These are phyloP conservation scores for Acanthamoeba polyphaga DNA, from an alignment of 208 protist genomes.

Conservation along the genomic window DNA sequence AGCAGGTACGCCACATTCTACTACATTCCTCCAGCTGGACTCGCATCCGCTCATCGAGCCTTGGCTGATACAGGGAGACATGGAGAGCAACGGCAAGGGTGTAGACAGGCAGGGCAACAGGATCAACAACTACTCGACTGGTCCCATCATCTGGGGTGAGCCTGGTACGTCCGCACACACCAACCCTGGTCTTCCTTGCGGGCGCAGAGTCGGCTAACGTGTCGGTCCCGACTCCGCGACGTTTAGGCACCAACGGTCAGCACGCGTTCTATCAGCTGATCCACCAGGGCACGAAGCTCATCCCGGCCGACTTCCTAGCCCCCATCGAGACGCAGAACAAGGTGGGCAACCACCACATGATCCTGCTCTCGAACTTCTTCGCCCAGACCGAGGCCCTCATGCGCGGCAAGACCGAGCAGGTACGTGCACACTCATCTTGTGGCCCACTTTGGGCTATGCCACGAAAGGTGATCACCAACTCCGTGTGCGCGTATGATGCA, in stretches of 20 bases:
- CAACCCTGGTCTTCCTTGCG: background rate
- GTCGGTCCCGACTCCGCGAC: background rate
- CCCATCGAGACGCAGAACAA: slow-evolving; percentile 94
- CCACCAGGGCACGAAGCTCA: slow-evolving; percentile 97
- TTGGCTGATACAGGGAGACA: slow-evolving; percentile 84
- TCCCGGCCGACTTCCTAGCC: slow-evolving; percentile 97
- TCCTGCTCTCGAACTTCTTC: slow-evolving; percentile 97
- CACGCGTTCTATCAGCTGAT: slow-evolving; percentile 98
- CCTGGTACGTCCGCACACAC: slow-evolving; percentile 92
- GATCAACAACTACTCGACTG: slow-evolving; percentile 92
- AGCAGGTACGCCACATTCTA: too few species aligned
- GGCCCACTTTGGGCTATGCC: too few species aligned
- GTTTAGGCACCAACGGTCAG: slow-evolving; percentile 88
- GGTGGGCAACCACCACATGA: slow-evolving; percentile 96
- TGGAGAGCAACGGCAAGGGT: slow-evolving; percentile 98
- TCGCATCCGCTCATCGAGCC: background rate
- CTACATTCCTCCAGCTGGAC: too few species aligned
- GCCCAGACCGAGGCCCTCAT: slow-evolving; percentile 98
- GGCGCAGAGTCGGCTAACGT: background rate
- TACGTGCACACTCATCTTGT: slow-evolving; percentile 66
- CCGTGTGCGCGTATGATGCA: background rate
- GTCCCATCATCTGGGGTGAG: slow-evolving; percentile 97
- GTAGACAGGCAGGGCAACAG: slow-evolving; percentile 65
- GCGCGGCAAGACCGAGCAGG: slow-evolving; percentile 95
- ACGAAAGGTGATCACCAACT: background rate